phyloP scores from a whole-genome alignment of 352 stramenopile genomes.

The Phytopythium chamaehyphon region DNA sequence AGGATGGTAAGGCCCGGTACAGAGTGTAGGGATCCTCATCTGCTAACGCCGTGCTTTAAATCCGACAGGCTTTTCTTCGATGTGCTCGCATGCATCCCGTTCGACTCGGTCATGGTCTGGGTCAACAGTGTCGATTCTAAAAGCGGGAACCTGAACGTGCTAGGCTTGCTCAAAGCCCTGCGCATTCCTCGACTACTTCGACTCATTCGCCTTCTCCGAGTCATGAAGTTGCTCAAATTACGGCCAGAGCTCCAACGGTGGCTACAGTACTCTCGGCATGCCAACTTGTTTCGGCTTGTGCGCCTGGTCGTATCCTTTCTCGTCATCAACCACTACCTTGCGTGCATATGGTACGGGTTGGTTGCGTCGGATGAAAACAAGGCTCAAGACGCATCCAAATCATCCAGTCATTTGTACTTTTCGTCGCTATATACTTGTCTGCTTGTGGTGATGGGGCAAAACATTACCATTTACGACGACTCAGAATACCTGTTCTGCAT shows the following conservation, averaged over 20 bases:
- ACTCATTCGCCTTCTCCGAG: slow-evolving; percentile 55
- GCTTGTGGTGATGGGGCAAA: slow-evolving; percentile 79
- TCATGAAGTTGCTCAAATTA: slow-evolving; percentile 74
- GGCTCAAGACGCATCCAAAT: slow-evolving; percentile 19
- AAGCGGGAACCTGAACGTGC: slow-evolving; percentile 46
- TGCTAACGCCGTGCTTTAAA: no score
- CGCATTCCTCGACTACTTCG: slow-evolving; percentile 64
- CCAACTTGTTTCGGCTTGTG: slow-evolving; percentile 66
- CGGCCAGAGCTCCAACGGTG: slow-evolving; percentile 69
- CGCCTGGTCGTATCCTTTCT: slow-evolving; percentile 65
- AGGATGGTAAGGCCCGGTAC: slow-evolving; percentile 40
- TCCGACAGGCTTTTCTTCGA: slow-evolving; percentile 65
- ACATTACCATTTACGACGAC: slow-evolving; percentile 63
- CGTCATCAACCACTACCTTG: slow-evolving; percentile 74
- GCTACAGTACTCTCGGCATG: slow-evolving; percentile 78
- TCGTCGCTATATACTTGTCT: slow-evolving; percentile 63
- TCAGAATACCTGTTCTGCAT: slow-evolving; percentile 74
- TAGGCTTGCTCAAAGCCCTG: slow-evolving; percentile 66
- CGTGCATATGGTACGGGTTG: slow-evolving; percentile 70
- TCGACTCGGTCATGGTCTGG: slow-evolving; percentile 55
- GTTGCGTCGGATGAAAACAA: slow-evolving; percentile 57
- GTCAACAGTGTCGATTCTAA: slow-evolving; percentile 39
- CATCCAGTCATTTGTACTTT: slow-evolving; percentile 45
- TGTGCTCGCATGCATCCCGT: slow-evolving; percentile 68
- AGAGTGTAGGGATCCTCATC: no score